These are phyloP conservation scores for Xanthoconium purpureum DNA, from an alignment of 768 basidiomycete species.

Conservation along the genomic window DNA sequence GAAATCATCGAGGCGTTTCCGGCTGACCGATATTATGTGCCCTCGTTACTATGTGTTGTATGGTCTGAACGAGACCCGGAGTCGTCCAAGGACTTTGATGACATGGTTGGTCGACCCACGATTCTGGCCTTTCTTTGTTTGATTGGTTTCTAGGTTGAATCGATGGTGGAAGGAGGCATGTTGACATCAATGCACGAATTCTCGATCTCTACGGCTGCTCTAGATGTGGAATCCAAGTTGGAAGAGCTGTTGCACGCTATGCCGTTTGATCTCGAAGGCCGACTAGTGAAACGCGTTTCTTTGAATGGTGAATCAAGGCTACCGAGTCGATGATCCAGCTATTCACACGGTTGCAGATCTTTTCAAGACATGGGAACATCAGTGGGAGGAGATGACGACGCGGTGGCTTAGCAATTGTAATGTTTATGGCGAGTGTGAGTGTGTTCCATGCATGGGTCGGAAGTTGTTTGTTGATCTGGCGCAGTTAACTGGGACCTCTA, in stretches of 20 bases:
- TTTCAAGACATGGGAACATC: constrained; percentile 23
- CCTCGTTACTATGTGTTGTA: constrained; percentile 57
- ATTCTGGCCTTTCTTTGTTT: background rate
- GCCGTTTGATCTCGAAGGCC: constrained; percentile 56
- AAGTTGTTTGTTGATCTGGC: background rate
- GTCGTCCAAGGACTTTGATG: constrained; percentile 47
- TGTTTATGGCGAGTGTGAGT: constrained; percentile 47
- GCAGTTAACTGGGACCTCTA: constrained; percentile 60
- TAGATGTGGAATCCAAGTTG: constrained; percentile 60
- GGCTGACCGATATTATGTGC: constrained; percentile 53
- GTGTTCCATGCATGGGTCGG: background rate
- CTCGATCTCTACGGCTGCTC: constrained; percentile 46
- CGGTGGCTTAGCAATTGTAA: constrained; percentile 24
- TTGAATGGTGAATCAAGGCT: constrained; percentile 44
- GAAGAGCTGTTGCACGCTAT: constrained; percentile 38
- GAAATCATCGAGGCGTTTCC: constrained; percentile 59
- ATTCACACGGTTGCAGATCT: constrained; percentile 19
- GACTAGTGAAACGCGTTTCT: constrained; percentile 45
- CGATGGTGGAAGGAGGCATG: constrained; percentile 43
- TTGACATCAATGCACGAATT: constrained; percentile 44
- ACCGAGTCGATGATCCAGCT: background rate
- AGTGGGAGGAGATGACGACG: constrained; percentile 22
- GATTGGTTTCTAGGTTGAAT: constrained; percentile 41
- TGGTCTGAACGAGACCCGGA: constrained; percentile 52
- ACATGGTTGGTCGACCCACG: constrained; percentile 48